These are phyloP conservation scores for Podila epicladia DNA, from an alignment of 192 early-diverging fungal species.

Conservation along the genomic window DNA sequence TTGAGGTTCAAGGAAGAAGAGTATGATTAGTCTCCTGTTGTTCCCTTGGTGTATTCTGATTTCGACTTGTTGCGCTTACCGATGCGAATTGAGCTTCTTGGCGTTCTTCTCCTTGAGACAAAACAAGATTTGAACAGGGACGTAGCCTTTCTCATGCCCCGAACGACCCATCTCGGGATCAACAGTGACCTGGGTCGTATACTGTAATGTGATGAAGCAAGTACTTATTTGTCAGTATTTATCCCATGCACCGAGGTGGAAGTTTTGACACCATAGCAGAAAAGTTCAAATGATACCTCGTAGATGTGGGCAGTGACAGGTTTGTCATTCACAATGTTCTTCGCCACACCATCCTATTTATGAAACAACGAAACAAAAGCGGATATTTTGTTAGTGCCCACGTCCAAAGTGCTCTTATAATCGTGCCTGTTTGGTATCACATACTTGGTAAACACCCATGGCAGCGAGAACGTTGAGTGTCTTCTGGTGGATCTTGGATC, in stretches of 20 bases:
- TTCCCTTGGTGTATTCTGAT: constrained; percentile 62
- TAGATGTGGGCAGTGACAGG: constrained; percentile 76
- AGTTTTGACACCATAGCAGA: too few species aligned
- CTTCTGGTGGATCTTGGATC: constrained; percentile 77
- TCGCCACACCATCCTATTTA: constrained; percentile 68
- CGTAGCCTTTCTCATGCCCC: constrained; percentile 69
- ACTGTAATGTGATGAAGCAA: constrained; percentile 49
- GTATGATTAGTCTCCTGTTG: not conserved
- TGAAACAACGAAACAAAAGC: not conserved
- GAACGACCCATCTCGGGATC: constrained; percentile 79
- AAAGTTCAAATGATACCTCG: constrained; percentile 47
- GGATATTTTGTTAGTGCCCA: not conserved
- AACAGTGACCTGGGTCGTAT: constrained; percentile 80
- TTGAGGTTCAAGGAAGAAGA: not conserved
- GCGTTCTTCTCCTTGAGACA: constrained; percentile 93
- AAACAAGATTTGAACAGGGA: constrained; percentile 85
- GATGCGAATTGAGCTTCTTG: constrained; percentile 89
- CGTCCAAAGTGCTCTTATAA: not conserved
- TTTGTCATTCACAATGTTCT: constrained; percentile 69
- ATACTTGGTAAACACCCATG: constrained; percentile 81
- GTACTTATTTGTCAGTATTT: not conserved
- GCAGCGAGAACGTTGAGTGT: constrained; percentile 79
- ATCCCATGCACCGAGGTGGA: too few species aligned
- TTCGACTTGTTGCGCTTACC: constrained; percentile 36
- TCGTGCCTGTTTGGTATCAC: not conserved